phyloP scores from a whole-genome alignment of 345 rosid species.

The Lenwebbia sp. region DNA sequence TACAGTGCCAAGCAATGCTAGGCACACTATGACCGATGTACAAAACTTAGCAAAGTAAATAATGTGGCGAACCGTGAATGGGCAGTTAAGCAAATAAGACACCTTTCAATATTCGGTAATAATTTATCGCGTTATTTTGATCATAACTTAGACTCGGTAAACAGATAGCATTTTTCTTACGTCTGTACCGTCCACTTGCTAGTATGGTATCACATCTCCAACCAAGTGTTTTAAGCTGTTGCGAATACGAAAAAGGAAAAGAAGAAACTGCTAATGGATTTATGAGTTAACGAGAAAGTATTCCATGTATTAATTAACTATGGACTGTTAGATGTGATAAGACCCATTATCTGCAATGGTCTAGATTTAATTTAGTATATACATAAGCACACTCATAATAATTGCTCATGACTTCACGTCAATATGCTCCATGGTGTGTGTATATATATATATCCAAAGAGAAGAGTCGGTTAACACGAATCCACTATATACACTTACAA shows the following conservation, averaged over 20 bases:
- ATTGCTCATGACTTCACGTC: background rate
- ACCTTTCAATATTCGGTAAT: background rate
- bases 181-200: background rate
- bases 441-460: no score
- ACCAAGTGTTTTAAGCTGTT: background rate
- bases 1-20: background rate
- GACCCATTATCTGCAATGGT: background rate
- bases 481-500: background rate
- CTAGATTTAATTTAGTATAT: background rate
- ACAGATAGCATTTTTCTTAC: background rate
- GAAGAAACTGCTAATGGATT: background rate
- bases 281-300: background rate
- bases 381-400: background rate
- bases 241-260: no score
- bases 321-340: fast-evolving
- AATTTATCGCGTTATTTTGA: background rate
- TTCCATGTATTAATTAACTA: background rate
- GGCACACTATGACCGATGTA: background rate
- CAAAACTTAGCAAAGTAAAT: background rate
- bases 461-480: background rate
- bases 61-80: background rate
- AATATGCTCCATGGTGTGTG: background rate
- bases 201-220: background rate
- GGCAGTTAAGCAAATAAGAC: background rate
- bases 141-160: background rate